These are phyloP conservation scores for Myriosclerotinia scirpicola DNA, from an alignment of 2,329 filamentous ascomycete genomes.

Conservation along the genomic window DNA sequence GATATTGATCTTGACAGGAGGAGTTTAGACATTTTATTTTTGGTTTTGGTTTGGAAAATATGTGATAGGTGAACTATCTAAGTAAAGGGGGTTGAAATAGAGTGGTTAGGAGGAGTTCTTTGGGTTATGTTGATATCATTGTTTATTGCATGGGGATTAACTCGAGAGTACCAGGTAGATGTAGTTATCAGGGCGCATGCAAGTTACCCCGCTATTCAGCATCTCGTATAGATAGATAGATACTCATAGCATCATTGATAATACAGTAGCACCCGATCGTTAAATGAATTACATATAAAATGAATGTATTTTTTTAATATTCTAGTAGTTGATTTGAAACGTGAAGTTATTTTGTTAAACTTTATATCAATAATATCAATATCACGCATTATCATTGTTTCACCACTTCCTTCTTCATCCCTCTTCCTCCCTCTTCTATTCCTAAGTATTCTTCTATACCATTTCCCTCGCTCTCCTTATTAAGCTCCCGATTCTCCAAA, in stretches of 20 bases:
- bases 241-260: neutral
- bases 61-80: neutral
- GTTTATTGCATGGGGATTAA: neutral
- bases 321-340: no score
- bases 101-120: neutral
- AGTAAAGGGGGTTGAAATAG: neutral
- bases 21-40: neutral
- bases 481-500: no score
- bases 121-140: neutral
- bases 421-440: no score
- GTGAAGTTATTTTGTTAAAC: no score
- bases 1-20: neutral
- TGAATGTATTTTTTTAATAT: no score
- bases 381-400: no score
- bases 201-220: constrained; percentile 1
- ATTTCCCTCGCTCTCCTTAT: no score
- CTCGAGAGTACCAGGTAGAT: neutral
- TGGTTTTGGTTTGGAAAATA: neutral
- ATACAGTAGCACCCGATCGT: no score
- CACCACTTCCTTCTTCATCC: no score
- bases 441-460: no score
- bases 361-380: no score
- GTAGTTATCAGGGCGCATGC: neutral
- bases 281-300: no score
- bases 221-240: neutral